phyloP scores from a whole-genome alignment of 2,329 filamentous ascomycete species.

The Aspergillus aculeatinus region DNA sequence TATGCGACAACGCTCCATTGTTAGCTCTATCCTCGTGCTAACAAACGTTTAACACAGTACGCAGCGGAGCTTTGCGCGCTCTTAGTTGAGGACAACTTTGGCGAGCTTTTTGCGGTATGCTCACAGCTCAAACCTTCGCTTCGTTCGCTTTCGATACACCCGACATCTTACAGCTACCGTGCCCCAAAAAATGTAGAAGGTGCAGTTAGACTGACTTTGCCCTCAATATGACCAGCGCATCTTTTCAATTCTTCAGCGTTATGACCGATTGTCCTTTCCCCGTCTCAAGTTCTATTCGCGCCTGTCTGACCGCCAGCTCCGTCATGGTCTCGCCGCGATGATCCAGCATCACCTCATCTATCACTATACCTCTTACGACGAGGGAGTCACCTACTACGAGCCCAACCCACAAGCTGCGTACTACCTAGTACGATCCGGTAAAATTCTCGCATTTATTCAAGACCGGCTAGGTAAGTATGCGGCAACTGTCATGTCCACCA shows the following conservation, averaged over 20 bases:
- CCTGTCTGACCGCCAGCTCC: constrained; percentile 71
- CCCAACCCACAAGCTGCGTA: constrained; percentile 80
- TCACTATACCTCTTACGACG: constrained; percentile 65
- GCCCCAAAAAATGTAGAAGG: not conserved
- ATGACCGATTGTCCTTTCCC: constrained; percentile 71
- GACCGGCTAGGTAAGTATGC: constrained; percentile 72
- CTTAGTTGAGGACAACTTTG: constrained; percentile 84
- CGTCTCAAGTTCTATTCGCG: constrained; percentile 71
- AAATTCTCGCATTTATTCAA: constrained; percentile 74
- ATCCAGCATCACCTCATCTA: constrained; percentile 85
- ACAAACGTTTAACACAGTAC: constrained; percentile 50
- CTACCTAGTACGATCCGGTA: constrained; percentile 75
- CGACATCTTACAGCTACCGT: not conserved
- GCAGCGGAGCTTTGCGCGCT: constrained; percentile 86
- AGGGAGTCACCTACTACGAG: constrained; percentile 72
- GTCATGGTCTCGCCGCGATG: constrained; percentile 77
- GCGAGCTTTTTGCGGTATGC: constrained; percentile 86
- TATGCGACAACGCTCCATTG: constrained; percentile 39
- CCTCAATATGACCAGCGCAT: constrained; percentile 64
- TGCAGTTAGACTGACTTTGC: constrained; percentile 6
- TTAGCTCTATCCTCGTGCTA: constrained; percentile 22
- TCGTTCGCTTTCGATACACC: not conserved
- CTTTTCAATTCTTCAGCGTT: constrained; percentile 72
- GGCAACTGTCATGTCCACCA: constrained; percentile 69
- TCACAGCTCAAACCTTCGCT: not conserved